A percentile compares a stretch with the other conserved stretches of the same genome.
phyloP scores from a whole-genome alignment of 179 eudicot genomes.

The Spergularia azorica region DNA sequence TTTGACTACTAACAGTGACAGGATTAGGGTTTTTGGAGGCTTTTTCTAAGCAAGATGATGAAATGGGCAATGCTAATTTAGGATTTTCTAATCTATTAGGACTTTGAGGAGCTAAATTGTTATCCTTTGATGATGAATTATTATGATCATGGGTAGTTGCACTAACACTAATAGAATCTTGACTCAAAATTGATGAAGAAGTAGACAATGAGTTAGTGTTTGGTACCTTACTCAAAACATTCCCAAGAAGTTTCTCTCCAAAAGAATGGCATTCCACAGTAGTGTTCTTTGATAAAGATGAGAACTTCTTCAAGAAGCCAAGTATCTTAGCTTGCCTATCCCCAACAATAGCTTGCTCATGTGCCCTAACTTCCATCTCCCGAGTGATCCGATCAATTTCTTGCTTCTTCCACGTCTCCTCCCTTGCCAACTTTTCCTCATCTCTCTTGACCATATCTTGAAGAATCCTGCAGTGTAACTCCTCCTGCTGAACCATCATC shows the following conservation, averaged over 20 bases:
- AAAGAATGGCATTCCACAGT: conserved; percentile 16
- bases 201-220: conserved; percentile 29
- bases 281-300: conserved; percentile 28
- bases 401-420: conserved; percentile 79
- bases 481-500: conserved; percentile 76
- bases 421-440: conserved; percentile 58
- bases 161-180: conserved; percentile 32
- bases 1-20: neutral
- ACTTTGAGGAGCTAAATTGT: conserved; percentile 23
- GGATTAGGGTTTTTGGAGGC: conserved; percentile 34
- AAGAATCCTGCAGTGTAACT: conserved; percentile 65
- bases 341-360: conserved; percentile 56
- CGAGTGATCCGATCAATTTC: conserved; percentile 55
- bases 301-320: conserved; percentile 58
- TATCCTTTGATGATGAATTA: conserved; percentile 10
- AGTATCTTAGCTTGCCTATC: conserved; percentile 67
- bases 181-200: conserved; percentile 30
- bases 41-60: conserved; percentile 24
- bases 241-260: conserved; percentile 27
- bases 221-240: conserved; percentile 29
- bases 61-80: conserved; percentile 10
- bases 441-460: conserved; percentile 74
- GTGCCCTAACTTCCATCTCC: conserved; percentile 61
- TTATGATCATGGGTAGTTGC: neutral
- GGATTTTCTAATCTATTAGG: conserved; percentile 26